Evolutionary conservation across 768 basidiomycete species (phyloP).

Genomic region (Leucogyrophana mollusca): DNA sequence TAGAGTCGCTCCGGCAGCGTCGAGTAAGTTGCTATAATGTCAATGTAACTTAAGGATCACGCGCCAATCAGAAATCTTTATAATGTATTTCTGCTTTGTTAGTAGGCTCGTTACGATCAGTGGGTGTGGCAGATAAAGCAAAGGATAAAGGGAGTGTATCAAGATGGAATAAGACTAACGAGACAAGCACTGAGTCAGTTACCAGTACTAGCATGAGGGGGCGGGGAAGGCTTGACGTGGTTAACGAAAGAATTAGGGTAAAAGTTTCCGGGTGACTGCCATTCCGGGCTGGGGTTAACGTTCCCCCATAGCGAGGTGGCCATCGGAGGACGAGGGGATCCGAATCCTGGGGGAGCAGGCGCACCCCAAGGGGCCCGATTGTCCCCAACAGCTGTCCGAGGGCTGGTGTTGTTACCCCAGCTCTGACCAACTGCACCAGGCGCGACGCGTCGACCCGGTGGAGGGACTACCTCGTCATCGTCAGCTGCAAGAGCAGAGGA

Average conservation of each 20-base stretch:
- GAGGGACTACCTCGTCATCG: constrained; percentile 73
- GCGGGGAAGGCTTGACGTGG: constrained; percentile 50
- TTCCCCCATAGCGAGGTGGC: constrained; percentile 42
- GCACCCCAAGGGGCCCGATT: constrained; percentile 47
- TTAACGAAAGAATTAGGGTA: constrained; percentile 48
- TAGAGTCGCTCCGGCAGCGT: constrained; percentile 87
- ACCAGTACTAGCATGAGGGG: constrained; percentile 30
- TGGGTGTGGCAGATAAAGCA: constrained; percentile 29
- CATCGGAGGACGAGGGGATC: constrained; percentile 33
- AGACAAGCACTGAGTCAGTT: constrained; percentile 19
- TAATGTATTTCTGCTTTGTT: constrained; percentile 34
- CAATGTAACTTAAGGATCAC: constrained; percentile 8
- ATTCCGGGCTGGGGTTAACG: constrained; percentile 39
- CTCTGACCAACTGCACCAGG: constrained; percentile 42
- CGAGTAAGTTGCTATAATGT: constrained; percentile 79
- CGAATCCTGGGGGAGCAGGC: constrained; percentile 36
- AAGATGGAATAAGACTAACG: constrained; percentile 3
- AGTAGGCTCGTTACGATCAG: constrained; percentile 14
- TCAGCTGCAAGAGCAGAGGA: constrained; percentile 78
- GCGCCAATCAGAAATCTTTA: constrained; percentile 30
- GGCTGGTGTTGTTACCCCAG: constrained; percentile 48
- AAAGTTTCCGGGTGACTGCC: constrained; percentile 49
- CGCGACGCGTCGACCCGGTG: constrained; percentile 42
- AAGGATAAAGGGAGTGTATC: constrained; percentile 14
- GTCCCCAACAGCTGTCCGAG: constrained; percentile 41